These are phyloP conservation scores for Claviceps pazoutovae DNA, from an alignment of 2,329 filamentous ascomycete species.

Conservation along the genomic window DNA sequence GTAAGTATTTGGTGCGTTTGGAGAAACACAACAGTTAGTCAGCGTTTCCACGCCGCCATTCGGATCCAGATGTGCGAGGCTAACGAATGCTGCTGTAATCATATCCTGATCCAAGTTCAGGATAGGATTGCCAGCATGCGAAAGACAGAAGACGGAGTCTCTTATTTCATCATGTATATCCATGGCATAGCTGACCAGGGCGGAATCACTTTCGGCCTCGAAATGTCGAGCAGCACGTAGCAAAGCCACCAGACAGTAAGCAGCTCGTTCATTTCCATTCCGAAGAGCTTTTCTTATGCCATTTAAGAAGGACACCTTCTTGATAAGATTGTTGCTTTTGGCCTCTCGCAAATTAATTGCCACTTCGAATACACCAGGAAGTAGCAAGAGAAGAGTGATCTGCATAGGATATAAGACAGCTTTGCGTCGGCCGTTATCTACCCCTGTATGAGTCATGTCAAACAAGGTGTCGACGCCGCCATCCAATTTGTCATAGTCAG, in stretches of 20 bases:
- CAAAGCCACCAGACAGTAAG: constrained; percentile 50
- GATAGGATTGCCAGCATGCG: constrained; percentile 31
- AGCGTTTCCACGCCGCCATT: constrained; percentile 44
- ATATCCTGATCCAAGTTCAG: constrained; percentile 46
- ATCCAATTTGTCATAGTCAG: constrained; percentile 46
- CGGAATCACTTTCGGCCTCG: constrained; percentile 46
- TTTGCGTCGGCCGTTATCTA: constrained; percentile 42
- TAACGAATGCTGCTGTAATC: constrained; percentile 54
- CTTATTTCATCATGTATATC: constrained; percentile 57
- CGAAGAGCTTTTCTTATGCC: constrained; percentile 46
- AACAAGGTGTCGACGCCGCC: constrained; percentile 53
- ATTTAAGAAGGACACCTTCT: constrained; percentile 53
- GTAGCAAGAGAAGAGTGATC: constrained; percentile 45
- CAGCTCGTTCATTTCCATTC: constrained; percentile 51
- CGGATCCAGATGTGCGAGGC: constrained; percentile 46
- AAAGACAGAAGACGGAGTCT: constrained; percentile 48
- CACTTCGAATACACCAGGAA: constrained; percentile 57
- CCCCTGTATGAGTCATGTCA: constrained; percentile 51
- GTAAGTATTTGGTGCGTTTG: constrained; percentile 43
- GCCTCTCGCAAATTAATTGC: constrained; percentile 52
- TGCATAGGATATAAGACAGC: constrained; percentile 48
- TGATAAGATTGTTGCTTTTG: constrained; percentile 47
- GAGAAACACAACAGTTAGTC: constrained; percentile 40
- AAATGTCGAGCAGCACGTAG: constrained; percentile 52
- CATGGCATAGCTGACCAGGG: constrained; percentile 51